Conservation (phyloP, 1,139 yeast species). For the Komagataea norvegica region DNA sequence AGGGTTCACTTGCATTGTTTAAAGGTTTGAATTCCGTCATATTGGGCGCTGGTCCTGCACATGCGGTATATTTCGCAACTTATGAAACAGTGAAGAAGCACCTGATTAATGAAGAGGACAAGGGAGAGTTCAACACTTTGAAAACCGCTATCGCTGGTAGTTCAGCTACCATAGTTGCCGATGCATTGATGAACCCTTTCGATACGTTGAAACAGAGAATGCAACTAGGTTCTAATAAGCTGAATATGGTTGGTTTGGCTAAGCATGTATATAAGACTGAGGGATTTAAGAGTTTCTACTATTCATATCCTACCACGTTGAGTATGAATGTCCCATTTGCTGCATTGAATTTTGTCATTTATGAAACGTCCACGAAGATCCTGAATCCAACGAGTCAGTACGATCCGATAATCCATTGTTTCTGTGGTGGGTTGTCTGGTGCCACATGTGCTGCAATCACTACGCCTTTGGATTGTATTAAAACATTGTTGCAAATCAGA, state of each 20-base stretch:
- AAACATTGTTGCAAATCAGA: conserved; percentile 72
- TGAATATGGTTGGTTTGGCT: conserved; percentile 21
- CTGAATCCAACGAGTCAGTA: conserved; percentile 76
- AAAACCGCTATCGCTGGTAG: conserved; percentile 88
- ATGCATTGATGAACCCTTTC: conserved; percentile 96
- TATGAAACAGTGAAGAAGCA: conserved; percentile 79
- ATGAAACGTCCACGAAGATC: conserved; percentile 74
- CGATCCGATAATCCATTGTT: conserved; percentile 89
- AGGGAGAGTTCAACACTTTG: conserved; percentile 66
- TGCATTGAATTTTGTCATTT: conserved; percentile 88
- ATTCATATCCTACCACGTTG: conserved; percentile 92
- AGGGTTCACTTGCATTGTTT: conserved; percentile 89
- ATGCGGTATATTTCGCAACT: conserved; percentile 95
- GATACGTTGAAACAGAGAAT: conserved; percentile 90
- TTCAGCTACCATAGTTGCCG: conserved; percentile 90
- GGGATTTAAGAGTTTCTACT: conserved; percentile 80
- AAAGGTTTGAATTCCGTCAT: conserved; percentile 92
- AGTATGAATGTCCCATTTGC: conserved; percentile 94
- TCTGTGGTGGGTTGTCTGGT: conserved; percentile 93
- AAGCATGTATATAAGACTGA: conserved; percentile 58
- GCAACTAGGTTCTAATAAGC: conserved; percentile 43
- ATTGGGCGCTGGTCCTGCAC: conserved; percentile 99
- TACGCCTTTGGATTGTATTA: conserved; percentile 92
- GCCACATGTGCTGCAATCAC: conserved; percentile 96
- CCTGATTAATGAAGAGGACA: conserved; percentile 33